phyloP scores from a whole-genome alignment of 2,329 filamentous ascomycete genomes.

The Ceratocystis colombiana region DNA sequence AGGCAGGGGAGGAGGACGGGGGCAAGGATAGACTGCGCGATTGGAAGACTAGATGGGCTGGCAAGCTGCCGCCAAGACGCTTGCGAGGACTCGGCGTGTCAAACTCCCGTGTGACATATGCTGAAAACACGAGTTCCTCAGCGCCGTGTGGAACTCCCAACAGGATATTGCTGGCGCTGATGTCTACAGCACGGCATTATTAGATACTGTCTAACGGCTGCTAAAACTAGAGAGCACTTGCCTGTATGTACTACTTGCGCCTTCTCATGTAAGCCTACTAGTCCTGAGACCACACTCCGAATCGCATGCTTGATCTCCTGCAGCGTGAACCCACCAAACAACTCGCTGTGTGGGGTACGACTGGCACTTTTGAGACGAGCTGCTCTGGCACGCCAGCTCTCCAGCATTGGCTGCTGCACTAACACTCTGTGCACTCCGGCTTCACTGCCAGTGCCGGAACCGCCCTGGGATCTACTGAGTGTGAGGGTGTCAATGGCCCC shows the following conservation, averaged over 20 bases:
- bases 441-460: not conserved
- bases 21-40: not conserved
- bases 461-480: not conserved
- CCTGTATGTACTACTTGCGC: constrained; percentile 9
- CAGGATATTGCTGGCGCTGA: constrained; percentile 9
- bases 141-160: not conserved
- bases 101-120: not conserved
- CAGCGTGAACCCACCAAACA: not conserved
- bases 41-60: not conserved
- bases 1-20: not conserved
- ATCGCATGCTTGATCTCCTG: not conserved
- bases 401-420: constrained; percentile 5
- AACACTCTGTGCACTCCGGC: not conserved
- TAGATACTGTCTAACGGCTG: not conserved
- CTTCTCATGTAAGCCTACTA: not conserved
- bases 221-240: not conserved
- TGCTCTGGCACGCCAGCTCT: constrained; percentile 7
- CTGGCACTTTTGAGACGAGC: not conserved
- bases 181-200: not conserved
- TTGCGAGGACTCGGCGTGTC: not conserved
- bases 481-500: not conserved
- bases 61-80: not conserved
- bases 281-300: not conserved
- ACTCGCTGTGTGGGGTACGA: not conserved
- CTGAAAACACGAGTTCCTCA: not conserved